Evolutionary conservation across 202 grass and related monocot genomes (phyloP).

Genomic region (Saccharum hybrid): DNA sequence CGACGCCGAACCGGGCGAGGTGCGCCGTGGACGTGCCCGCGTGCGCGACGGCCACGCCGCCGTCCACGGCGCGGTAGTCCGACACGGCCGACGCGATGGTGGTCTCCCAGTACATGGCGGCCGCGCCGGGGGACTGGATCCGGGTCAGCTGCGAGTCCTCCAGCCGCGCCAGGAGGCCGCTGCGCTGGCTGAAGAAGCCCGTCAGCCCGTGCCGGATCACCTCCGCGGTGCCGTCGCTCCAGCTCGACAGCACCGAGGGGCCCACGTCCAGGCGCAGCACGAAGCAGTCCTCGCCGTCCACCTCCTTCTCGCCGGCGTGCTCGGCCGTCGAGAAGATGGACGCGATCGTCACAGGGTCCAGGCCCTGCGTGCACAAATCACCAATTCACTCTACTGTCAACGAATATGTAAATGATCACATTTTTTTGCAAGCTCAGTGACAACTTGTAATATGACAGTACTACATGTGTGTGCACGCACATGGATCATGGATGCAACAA

Average conservation of each 20-base stretch:
- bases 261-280: conserved; percentile 82
- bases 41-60: conserved; percentile 69
- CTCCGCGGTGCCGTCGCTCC: conserved; percentile 92
- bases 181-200: conserved; percentile 96
- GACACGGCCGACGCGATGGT: conserved; percentile 64
- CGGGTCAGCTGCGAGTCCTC: conserved; percentile 92
- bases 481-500: conserved; percentile 32
- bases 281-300: conserved; percentile 91
- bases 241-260: conserved; percentile 65
- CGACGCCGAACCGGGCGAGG: conserved; percentile 84
- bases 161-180: conserved; percentile 74
- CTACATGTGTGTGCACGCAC: background rate
- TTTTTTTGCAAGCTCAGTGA: background rate
- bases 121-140: conserved; percentile 83
- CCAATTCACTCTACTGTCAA: background rate
- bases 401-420: background rate
- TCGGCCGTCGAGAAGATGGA: conserved; percentile 83
- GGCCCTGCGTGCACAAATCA: conserved; percentile 52
- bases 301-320: conserved; percentile 88
- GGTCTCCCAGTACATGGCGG: conserved; percentile 99
- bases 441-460: background rate
- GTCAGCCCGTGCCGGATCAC: conserved; percentile 87
- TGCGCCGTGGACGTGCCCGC: conserved; percentile 68
- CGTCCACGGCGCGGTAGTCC: conserved; percentile 77
- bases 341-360: conserved; percentile 83